A percentile compares a stretch with the other conserved stretches of the same genome.
Conservation (phyloP, 129 eudicot species). For the Oenanthe sinensis region DNA sequence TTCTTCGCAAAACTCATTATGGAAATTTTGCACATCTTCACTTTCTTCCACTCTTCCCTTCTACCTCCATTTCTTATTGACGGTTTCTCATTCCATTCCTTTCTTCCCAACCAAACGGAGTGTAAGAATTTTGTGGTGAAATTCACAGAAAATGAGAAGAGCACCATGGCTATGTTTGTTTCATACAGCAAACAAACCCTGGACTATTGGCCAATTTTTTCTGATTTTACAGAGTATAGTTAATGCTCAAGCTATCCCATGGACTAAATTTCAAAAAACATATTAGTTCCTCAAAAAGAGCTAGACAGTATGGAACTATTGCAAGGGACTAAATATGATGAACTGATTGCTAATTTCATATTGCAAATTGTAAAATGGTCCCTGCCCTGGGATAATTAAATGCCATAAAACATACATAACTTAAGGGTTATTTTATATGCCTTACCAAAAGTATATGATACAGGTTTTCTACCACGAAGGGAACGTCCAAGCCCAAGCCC, state of each 20-base stretch:
- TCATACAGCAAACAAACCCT: background rate
- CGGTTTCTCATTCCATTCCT: too few relatives aligned
- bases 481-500: slow-evolving; percentile 85
- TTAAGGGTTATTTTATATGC: background rate
- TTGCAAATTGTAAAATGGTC: background rate
- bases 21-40: too few relatives aligned
- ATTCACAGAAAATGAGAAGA: background rate
- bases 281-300: background rate
- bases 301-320: background rate
- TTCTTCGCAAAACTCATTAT: too few relatives aligned
- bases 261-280: background rate
- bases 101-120: too few relatives aligned
- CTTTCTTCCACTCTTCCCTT: too few relatives aligned
- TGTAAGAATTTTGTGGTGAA: background rate
- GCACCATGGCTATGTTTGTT: background rate
- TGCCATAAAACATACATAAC: background rate
- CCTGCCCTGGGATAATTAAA: background rate
- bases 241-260: background rate
- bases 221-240: background rate
- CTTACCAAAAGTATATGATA: slow-evolving; percentile 96
- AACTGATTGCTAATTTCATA: background rate
- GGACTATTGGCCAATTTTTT: background rate
- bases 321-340: background rate
- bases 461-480: slow-evolving; percentile 97
- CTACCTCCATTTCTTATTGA: too few relatives aligned